Evolutionary conservation across 164 flowering plant species (phyloP), one percentile per base, ranked within the genome.

Genomic region (Amborella trichopoda): DNA sequence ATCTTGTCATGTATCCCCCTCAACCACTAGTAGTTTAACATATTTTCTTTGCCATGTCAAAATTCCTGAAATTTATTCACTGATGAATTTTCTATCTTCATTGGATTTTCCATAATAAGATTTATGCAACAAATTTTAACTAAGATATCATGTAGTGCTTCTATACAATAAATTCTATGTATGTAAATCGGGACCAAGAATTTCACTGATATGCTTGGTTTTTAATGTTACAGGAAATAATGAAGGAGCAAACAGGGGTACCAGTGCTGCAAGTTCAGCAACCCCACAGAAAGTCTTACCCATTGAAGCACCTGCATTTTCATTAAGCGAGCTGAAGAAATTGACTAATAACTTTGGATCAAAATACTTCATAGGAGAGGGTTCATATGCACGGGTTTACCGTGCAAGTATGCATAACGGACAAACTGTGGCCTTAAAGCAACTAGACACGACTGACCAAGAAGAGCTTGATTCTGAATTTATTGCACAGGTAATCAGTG

Each of bases 311-410:
- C 93, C 93, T 20, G 66, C 68, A 16, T 36, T 82, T 26, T 40
- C 86, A 40, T 49, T 86, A 50, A 75, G 67, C 30, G 89, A 82
- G 65, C 55, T 86, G 26, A 80, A 74, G 49, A 66, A 59, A 61
- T 16, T 62, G 40, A 82, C 95, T 0, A 65, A 69, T 26, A 75
- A 78, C 53, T 86, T 86, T 41, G 89, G 95, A 5, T 3, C 66
- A 1, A 78, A 86, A 53, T 67, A 86, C 27, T 72, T 86, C 72
- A 69, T 86, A 6, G 95, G 95, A 13, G 95, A 86, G 66, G 95
- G 95, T 4, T 86, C 95, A 3, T 82, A 78, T 52, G 93, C 82
- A 43, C 73, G 95, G 0, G 95, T 82, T 26, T 86, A 76, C 53
- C 59, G 42, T 49, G 95, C 75, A 17, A 80, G 67, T 60, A 49